phyloP scores from a whole-genome alignment of 352 stramenopile genomes.

The Globisporangium solare region DNA sequence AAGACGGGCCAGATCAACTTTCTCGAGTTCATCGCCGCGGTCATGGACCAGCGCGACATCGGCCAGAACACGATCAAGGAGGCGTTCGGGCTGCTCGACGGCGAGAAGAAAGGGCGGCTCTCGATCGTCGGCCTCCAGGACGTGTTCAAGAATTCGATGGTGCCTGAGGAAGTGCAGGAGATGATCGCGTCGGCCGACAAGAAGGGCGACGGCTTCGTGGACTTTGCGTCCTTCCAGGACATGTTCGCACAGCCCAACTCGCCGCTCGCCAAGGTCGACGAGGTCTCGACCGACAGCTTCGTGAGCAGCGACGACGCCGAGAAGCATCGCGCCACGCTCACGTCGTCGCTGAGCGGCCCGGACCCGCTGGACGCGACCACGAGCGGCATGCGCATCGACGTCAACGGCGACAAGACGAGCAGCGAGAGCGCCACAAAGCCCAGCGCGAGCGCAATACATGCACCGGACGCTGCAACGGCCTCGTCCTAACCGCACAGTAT shows the following conservation, averaged over 20 bases:
- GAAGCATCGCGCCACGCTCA: constrained; percentile 20
- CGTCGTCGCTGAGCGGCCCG: constrained; percentile 3
- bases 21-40: constrained; percentile 94
- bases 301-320: constrained; percentile 18
- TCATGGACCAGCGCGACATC: constrained; percentile 88
- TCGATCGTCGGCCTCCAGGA: constrained; percentile 87
- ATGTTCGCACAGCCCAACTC: constrained; percentile 42
- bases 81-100: constrained; percentile 87
- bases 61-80: constrained; percentile 91
- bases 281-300: constrained; percentile 18
- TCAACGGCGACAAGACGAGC: no score
- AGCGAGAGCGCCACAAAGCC: no score
- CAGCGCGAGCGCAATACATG: no score
- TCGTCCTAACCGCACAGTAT: no score
- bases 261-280: constrained; percentile 30
- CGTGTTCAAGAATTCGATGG: constrained; percentile 87
- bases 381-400: neutral
- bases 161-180: constrained; percentile 82
- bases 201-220: constrained; percentile 77
- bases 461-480: no score
- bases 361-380: constrained; percentile 2
- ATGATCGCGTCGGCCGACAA: constrained; percentile 88
- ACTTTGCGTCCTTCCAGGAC: constrained; percentile 89
- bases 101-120: constrained; percentile 88
- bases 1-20: constrained; percentile 90